Evolutionary conservation across 2,329 filamentous ascomycete species (phyloP).

Genomic region (Aspergillus pseudoglaucus): DNA sequence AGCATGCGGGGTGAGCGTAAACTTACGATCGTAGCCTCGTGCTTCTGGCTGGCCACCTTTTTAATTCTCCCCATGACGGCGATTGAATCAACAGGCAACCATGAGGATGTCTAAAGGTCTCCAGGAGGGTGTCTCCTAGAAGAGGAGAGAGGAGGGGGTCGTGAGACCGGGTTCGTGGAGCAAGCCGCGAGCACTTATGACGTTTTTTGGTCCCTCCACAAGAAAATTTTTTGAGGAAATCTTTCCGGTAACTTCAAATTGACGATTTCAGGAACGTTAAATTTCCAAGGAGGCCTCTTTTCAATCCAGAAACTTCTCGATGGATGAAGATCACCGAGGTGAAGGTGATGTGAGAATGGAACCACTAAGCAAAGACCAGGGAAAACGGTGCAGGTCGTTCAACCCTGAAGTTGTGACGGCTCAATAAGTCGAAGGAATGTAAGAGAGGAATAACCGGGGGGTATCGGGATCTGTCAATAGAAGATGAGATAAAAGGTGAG

Average conservation of each 20-base stretch:
- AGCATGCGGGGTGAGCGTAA: constrained; percentile 7
- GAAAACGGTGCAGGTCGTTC: constrained; percentile 40
- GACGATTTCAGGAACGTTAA: not conserved
- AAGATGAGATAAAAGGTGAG: not conserved
- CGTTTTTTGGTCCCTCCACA: constrained; percentile 26
- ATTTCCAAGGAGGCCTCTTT: not conserved
- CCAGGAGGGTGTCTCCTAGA: constrained; percentile 24
- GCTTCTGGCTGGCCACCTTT: constrained; percentile 47
- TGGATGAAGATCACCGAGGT: constrained; percentile 3
- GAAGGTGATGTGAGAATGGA: constrained; percentile 11
- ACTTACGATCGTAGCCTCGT: constrained; percentile 47
- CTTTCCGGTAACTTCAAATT: not conserved
- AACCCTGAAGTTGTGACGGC: constrained; percentile 18
- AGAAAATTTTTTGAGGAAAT: not conserved
- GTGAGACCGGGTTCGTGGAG: constrained; percentile 25
- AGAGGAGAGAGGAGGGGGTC: constrained; percentile 18
- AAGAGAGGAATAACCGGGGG: not conserved
- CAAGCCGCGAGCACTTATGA: constrained; percentile 31
- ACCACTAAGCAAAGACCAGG: constrained; percentile 21
- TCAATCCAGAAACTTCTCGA: not conserved
- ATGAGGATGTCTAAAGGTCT: constrained; percentile 29
- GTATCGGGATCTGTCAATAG: not conserved
- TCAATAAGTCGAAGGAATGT: constrained; percentile 1
- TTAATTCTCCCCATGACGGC: constrained; percentile 48
- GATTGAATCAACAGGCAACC: constrained; percentile 29